phyloP scores from a whole-genome alignment of 768 basidiomycete genomes.

The Hirschioporus abietinus region DNA sequence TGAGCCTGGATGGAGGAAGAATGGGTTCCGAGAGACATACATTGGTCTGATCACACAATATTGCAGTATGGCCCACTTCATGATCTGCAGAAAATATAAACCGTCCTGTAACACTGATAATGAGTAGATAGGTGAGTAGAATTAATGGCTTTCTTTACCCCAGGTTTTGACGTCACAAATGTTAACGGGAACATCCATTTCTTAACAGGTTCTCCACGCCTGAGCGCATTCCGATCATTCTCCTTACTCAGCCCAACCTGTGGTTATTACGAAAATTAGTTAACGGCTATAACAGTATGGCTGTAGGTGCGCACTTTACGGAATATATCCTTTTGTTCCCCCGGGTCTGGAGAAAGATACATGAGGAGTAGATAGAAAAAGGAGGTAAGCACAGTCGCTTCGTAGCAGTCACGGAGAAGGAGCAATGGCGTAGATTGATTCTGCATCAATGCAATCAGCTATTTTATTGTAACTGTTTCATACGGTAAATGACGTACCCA shows the following conservation, averaged over 20 bases:
- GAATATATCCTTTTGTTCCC: slow-evolving; percentile 58
- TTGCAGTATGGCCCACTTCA: slow-evolving; percentile 75
- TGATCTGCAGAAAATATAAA: slow-evolving; percentile 62
- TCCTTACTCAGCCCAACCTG: slow-evolving; percentile 48
- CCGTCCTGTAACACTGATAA: slow-evolving; percentile 41
- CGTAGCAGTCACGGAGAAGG: slow-evolving; percentile 69
- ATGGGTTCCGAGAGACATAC: slow-evolving; percentile 26
- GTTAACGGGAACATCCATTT: slow-evolving; percentile 72
- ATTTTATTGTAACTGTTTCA: background rate
- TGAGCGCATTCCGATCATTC: slow-evolving; percentile 38
- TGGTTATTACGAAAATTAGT: background rate
- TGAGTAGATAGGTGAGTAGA: background rate
- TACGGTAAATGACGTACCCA: slow-evolving; percentile 39
- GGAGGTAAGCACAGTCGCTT: slow-evolving; percentile 66
- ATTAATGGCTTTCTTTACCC: slow-evolving; percentile 28
- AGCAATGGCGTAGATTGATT: slow-evolving; percentile 65
- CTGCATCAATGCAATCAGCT: slow-evolving; percentile 15
- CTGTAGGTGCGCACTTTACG: slow-evolving; percentile 25
- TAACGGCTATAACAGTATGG: background rate
- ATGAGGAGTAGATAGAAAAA: slow-evolving; percentile 76
- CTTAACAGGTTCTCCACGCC: slow-evolving; percentile 39
- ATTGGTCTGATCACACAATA: slow-evolving; percentile 62
- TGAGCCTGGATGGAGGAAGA: background rate
- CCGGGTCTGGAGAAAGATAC: slow-evolving; percentile 59
- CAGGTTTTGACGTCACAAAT: slow-evolving; percentile 57